Base-by-base conservation (phyloP, 2,329 filamentous ascomycete genomes). In the Colletotrichum abscissum region DNA sequence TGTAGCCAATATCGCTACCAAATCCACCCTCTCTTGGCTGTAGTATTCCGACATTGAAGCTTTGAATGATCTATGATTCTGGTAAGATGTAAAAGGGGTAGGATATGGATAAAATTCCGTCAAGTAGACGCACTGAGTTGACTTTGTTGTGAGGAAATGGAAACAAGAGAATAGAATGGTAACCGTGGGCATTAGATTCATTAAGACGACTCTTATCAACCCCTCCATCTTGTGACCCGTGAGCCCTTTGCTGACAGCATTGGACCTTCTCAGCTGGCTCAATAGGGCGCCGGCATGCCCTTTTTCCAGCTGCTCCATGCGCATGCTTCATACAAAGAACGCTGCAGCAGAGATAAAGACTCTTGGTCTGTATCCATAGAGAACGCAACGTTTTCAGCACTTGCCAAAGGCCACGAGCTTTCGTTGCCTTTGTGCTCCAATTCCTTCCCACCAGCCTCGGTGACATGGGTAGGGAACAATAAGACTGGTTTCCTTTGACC, bases 351-450 rank as follows among this genome's bases (percentile, higher is more conserved):
- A 26, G 19, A 4, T 14, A 22, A 14, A 9, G 14, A 22, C 11
- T 24, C 42, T 33, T 26, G 38, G 19, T 35, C 24, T 30, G 28
- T 28, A 33, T 42, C 7, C 33, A 6, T 19, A 24, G 54, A 28
- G 30, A 24, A 55, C 14, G 30, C 19, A 35, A 42, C 26, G 59
- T 42, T 73, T 73, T 65, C 42, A 35, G 55, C 19, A 4, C 26
- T 24, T 24, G 42, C 24, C 16, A 52, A 24, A 56, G 35, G 49
- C 19, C 16, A 56, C 35, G 58, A n/a, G 30, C 58, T 35, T 33
- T 59, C 26, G 35, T 46, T 4, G 24, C 24, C 65, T 72, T 69
- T 69, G 65, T 72, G 63, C 30, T 30, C 28, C 54, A 38, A 19
- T 30, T 63, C 30, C 22, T 33, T 49, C 16, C 30, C 30, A 12